Percentiles rank a stretch among this genome's conserved stretches.
Evolutionary conservation across 768 basidiomycete species (phyloP).

Genomic region (Lactarius indigo): DNA sequence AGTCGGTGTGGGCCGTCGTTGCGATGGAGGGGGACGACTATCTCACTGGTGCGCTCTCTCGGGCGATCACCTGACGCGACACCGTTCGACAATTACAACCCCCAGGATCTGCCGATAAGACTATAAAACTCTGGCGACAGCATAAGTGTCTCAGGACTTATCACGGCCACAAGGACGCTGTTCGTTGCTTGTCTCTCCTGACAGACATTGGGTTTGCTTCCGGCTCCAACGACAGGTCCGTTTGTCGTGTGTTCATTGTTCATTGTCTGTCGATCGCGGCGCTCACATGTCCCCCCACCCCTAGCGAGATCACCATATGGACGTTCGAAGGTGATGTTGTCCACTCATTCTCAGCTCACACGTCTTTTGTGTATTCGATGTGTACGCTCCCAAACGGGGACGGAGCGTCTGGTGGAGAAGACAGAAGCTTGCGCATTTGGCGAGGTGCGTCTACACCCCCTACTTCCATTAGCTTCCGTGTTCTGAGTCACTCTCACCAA

Average conservation of each 20-base stretch:
- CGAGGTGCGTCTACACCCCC: conserved; percentile 48
- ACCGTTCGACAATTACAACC: neutral
- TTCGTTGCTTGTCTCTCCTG: conserved; percentile 77
- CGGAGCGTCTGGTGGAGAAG: conserved; percentile 90
- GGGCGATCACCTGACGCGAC: neutral
- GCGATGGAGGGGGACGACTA: conserved; percentile 72
- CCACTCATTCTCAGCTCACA: conserved; percentile 87
- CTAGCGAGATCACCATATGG: conserved; percentile 90
- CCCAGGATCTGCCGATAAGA: conserved; percentile 89
- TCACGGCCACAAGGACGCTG: conserved; percentile 86
- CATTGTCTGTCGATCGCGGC: conserved; percentile 5
- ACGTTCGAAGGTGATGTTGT: conserved; percentile 74
- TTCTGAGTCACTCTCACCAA: conserved; percentile 2
- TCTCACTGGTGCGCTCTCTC: conserved; percentile 63
- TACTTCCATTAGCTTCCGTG: conserved; percentile 2
- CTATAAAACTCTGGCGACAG: conserved; percentile 83
- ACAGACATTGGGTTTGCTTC: conserved; percentile 92
- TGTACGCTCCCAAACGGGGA: conserved; percentile 78
- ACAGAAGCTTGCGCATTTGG: conserved; percentile 91
- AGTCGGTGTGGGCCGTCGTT: conserved; percentile 92
- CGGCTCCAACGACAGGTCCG: conserved; percentile 89
- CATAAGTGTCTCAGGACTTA: conserved; percentile 74
- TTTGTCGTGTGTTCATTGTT: conserved; percentile 23
- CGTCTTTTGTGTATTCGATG: conserved; percentile 93
- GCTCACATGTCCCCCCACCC: conserved; percentile 6